phyloP scores from a whole-genome alignment of 208 protist genomes.

The Leishmania tropica region DNA sequence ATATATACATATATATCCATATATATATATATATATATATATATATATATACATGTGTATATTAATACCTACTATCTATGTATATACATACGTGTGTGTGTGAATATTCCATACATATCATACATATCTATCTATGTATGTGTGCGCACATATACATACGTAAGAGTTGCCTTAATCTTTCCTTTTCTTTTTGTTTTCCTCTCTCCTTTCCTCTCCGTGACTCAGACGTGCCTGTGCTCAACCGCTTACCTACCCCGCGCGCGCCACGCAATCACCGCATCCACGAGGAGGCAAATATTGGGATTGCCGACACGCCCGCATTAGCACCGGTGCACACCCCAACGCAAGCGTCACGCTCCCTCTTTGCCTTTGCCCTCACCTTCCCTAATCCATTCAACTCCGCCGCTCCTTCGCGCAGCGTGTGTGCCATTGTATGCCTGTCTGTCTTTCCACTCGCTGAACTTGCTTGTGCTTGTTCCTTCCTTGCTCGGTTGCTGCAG shows the following conservation, averaged over 20 bases:
- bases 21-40: no score
- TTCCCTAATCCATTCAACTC: neutral
- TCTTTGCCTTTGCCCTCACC: neutral
- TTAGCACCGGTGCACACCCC: neutral
- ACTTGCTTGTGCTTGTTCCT: neutral
- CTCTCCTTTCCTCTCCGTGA: constrained; percentile 2
- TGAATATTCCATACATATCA: no score
- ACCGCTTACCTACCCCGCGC: neutral
- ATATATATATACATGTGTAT: no score
- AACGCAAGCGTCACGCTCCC: neutral
- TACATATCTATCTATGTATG: neutral
- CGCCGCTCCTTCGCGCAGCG: neutral
- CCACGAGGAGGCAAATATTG: no score
- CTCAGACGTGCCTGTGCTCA: neutral
- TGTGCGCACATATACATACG: no score
- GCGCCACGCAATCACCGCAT: no score
- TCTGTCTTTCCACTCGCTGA: neutral
- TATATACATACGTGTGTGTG: no score
- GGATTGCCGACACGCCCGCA: neutral
- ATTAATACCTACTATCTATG: no score
- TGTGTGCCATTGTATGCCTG: neutral
- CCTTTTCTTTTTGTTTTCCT: neutral
- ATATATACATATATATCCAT: no score
- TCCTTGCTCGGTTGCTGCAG: neutral
- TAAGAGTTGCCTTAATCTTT: neutral